A percentile compares a stretch with the other conserved stretches of the same genome.
Evolutionary conservation across 1,139 yeast genomes (phyloP).

Genomic region (Sugiyamaella japonica): DNA sequence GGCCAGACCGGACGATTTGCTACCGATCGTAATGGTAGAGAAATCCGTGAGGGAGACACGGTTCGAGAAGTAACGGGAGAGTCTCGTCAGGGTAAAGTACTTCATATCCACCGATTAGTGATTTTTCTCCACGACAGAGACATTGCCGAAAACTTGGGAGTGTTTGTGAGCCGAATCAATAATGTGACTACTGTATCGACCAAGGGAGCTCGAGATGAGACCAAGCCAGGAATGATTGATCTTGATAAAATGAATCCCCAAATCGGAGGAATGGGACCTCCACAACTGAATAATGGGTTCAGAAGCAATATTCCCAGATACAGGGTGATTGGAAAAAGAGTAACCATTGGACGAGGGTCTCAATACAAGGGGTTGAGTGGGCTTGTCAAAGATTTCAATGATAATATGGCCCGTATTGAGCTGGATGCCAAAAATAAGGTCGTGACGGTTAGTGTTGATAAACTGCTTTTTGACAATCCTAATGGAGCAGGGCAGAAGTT

Average conservation of each 20-base stretch:
- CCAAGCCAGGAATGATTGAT: slow-evolving; percentile 41
- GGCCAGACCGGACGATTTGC: slow-evolving; percentile 55
- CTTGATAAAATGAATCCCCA: slow-evolving; percentile 85
- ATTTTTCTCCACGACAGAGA: slow-evolving; percentile 80
- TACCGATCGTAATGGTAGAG: slow-evolving; percentile 82
- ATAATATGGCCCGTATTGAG: slow-evolving; percentile 86
- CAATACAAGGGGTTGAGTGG: slow-evolving; percentile 95
- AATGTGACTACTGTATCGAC: slow-evolving; percentile 83
- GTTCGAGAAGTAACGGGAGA: slow-evolving; percentile 80
- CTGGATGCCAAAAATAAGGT: slow-evolving; percentile 89
- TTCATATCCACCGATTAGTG: slow-evolving; percentile 79
- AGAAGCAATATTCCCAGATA: slow-evolving; percentile 22
- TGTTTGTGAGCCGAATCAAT: slow-evolving; percentile 74
- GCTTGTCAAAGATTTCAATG: slow-evolving; percentile 89
- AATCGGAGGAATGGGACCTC: slow-evolving; percentile 55
- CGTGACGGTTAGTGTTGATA: slow-evolving; percentile 77
- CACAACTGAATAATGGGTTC: slow-evolving; percentile 40
- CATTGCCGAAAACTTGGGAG: slow-evolving; percentile 83
- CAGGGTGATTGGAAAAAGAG: slow-evolving; percentile 59
- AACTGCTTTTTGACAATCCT: slow-evolving; percentile 65
- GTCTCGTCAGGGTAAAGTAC: slow-evolving; percentile 81
- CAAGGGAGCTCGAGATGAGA: slow-evolving; percentile 64
- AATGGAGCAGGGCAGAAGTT: slow-evolving; percentile 55
- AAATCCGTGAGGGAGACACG: slow-evolving; percentile 86
- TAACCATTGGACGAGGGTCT: slow-evolving; percentile 79